Evolutionary conservation across 23 red algal genomes (phyloP).

Genomic region (Gracilariopsis chorda): DNA sequence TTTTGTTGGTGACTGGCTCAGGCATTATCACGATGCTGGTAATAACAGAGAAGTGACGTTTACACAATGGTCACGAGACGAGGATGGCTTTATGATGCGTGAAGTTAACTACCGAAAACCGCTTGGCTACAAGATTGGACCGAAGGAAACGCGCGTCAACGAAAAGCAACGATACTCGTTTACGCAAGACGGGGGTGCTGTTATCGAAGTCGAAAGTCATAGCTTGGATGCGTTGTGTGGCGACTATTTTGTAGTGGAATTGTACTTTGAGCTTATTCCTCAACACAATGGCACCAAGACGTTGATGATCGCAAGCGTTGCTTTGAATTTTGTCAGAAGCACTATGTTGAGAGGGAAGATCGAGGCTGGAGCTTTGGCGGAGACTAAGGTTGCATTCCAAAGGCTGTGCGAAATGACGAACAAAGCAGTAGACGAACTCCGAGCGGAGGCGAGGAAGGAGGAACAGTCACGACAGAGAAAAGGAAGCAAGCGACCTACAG

Average conservation of each 20-base stretch:
- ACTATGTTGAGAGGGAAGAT: constrained; percentile 58
- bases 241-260: constrained; percentile 57
- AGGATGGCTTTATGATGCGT: constrained; percentile 51
- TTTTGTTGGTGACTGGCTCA: constrained; percentile 65
- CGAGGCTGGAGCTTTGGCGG: constrained; percentile 40
- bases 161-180: constrained; percentile 69
- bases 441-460: background rate
- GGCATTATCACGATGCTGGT: constrained; percentile 20
- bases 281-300: constrained; percentile 28
- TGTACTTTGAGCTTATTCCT: constrained; percentile 58
- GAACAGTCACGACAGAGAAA: background rate
- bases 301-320: constrained; percentile 36
- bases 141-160: constrained; percentile 62
- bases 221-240: constrained; percentile 68
- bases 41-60: constrained; percentile 53
- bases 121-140: constrained; percentile 56
- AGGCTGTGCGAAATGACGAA: constrained; percentile 29
- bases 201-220: constrained; percentile 44
- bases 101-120: constrained; percentile 33
- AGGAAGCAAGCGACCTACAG: background rate
- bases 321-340: constrained; percentile 48
- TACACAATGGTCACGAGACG: constrained; percentile 31
- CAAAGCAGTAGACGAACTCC: background rate
- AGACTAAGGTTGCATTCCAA: constrained; percentile 47
- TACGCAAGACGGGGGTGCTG: constrained; percentile 28